A percentile compares a stretch with the other conserved stretches of the same genome.
These are phyloP conservation scores for Canavalia gladiata DNA, from an alignment of 306 rosid genomes.

Conservation along the genomic window DNA sequence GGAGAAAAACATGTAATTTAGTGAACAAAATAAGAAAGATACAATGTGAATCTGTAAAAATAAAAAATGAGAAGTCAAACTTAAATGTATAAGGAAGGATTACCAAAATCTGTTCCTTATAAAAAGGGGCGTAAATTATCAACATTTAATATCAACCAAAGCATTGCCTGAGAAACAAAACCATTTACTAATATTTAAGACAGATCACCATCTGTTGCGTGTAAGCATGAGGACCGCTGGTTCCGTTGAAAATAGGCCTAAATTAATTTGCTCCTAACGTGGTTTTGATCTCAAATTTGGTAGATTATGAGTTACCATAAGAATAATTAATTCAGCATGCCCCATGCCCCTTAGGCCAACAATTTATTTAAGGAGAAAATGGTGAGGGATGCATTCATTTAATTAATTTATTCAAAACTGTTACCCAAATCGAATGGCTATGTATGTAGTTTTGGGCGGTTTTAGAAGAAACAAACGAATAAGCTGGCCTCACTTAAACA, in stretches of 20 bases:
- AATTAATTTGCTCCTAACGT: constrained; percentile 36
- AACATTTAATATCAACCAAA: neutral
- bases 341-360: constrained; percentile 25
- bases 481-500: constrained; percentile 10
- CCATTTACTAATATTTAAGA: constrained; percentile 16
- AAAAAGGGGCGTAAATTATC: neutral
- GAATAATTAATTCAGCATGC: constrained; percentile 35
- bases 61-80: too few relatives aligned
- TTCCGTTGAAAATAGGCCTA: constrained; percentile 42
- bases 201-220: constrained; percentile 42
- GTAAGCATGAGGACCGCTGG: constrained; percentile 36
- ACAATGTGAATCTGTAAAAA: too few relatives aligned
- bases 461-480: constrained; percentile 32
- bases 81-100: too few relatives aligned
- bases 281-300: constrained; percentile 33
- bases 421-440: neutral
- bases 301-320: constrained; percentile 22
- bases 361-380: neutral
- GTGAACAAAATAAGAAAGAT: too few relatives aligned
- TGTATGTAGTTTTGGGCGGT: neutral
- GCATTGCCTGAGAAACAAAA: constrained; percentile 7
- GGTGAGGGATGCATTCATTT: neutral
- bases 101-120: neutral
- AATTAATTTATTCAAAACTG: constrained; percentile 22
- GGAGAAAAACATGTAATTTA: too few relatives aligned